phyloP scores from a whole-genome alignment of 2,329 filamentous ascomycete genomes.

The Proliferodiscus dingleyae region DNA sequence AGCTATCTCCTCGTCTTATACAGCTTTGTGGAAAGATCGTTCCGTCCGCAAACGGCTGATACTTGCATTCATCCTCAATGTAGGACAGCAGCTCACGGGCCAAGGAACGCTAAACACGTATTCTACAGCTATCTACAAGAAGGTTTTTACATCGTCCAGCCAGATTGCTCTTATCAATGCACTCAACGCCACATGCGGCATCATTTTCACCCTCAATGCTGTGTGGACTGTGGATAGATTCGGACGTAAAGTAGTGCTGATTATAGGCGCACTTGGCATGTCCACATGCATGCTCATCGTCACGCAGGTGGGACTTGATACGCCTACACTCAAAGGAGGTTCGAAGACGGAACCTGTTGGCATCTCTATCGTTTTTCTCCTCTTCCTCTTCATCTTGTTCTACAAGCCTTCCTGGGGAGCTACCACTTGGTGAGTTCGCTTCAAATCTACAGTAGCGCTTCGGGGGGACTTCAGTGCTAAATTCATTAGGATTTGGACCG shows the following conservation, averaged over 20 bases:
- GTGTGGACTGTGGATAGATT: slow-evolving; percentile 69
- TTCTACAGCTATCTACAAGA: slow-evolving; percentile 66
- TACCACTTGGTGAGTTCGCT: too few species aligned
- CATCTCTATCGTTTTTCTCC: slow-evolving; percentile 61
- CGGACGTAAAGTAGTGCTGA: slow-evolving; percentile 63
- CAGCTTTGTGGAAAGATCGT: slow-evolving; percentile 64
- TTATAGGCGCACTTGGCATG: slow-evolving; percentile 64
- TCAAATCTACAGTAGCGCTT: too few species aligned
- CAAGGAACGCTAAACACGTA: slow-evolving; percentile 70
- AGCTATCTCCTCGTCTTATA: slow-evolving; percentile 57
- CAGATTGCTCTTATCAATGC: slow-evolving; percentile 69
- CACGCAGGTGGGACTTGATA: slow-evolving; percentile 49
- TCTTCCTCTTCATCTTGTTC: slow-evolving; percentile 63
- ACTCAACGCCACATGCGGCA: slow-evolving; percentile 66
- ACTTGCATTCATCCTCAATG: slow-evolving; percentile 62
- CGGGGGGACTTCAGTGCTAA: too few species aligned
- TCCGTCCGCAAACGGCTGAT: slow-evolving; percentile 62
- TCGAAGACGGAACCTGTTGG: slow-evolving; percentile 54
- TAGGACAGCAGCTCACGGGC: slow-evolving; percentile 67
- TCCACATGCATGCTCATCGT: slow-evolving; percentile 65
- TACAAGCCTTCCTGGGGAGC: slow-evolving; percentile 68
- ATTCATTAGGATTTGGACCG: slow-evolving; percentile 70
- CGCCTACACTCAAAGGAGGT: slow-evolving; percentile 45
- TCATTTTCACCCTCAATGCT: slow-evolving; percentile 67
- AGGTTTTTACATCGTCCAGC: slow-evolving; percentile 55